Evolutionary conservation across 2,329 filamentous ascomycete genomes (phyloP), one percentile per base, ranked within the genome.

Genomic region (Pseudocercospora eumusae): DNA sequence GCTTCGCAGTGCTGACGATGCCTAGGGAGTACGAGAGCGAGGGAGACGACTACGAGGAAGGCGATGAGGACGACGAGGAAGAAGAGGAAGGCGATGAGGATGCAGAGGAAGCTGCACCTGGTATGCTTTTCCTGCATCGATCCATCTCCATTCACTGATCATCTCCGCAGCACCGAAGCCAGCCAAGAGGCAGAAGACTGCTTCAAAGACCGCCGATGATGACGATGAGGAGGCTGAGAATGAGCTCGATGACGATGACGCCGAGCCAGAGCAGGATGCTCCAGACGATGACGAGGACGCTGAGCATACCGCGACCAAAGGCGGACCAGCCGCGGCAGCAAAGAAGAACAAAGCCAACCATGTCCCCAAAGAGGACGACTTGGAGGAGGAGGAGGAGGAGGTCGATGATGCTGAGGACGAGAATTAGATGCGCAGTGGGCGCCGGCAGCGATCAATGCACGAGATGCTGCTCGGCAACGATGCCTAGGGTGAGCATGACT

Each of bases 211-310:
- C 10, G 36, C 36, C 33, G 64, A 64, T 7, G 65, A 69, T 20
- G 67, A 66, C 53, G 65, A 62, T 9, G 68, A 65, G 20, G 65
- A 64, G 15, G 67, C 57, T 6, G 67, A 66, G 21, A 64, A 62
- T 11, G 63, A 57, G 15, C 68, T 71, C 5, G 71, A 71, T 42
- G 70, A 69, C 13, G 69, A 69, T 59, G 74, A 75, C 59, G 62
- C 68, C 55, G 71, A 40, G 52, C 31, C 52, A 15, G 52, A 75
- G 36, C 65, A 57, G 42, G 69, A 66, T 23, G 70, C 69, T n/a
- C 70, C 72, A 2, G 73, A 75, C 6, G 70, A 73, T 4, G 74
- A 75, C 10, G 74, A 75, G 18, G 63, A 63, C 21, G 67, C 69
- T 13, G 71, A 71, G 11, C 69, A 69, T 45, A 73, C 72, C 9